phyloP scores from a whole-genome alignment of 352 stramenopile genomes.

The Plasmopara muralis region DNA sequence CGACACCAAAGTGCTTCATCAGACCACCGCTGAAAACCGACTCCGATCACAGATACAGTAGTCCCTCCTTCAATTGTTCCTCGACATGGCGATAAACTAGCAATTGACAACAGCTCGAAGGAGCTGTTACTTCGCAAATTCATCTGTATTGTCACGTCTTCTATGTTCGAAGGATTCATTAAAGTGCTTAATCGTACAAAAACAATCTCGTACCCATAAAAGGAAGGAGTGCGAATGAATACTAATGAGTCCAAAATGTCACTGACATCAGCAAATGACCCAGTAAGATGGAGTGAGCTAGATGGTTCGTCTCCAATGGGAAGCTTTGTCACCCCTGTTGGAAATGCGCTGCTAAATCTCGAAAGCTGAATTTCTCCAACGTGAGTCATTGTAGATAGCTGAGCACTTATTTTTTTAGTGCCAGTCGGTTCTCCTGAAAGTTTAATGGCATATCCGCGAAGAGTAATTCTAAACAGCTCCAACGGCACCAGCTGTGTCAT shows the following conservation, averaged over 20 bases:
- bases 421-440: slow-evolving; percentile 16
- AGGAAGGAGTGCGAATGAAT: slow-evolving; percentile 39
- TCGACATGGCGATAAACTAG: slow-evolving; percentile 22
- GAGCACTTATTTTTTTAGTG: slow-evolving; percentile 27
- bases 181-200: slow-evolving; percentile 46
- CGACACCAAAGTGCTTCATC: slow-evolving; percentile 35
- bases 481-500: slow-evolving; percentile 28
- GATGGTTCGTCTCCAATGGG: slow-evolving; percentile 24
- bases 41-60: slow-evolving; percentile 31
- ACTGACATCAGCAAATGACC: slow-evolving; percentile 26
- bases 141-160: slow-evolving; percentile 43
- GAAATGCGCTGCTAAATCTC: slow-evolving; percentile 14
- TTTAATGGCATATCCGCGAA: slow-evolving; percentile 42
- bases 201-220: slow-evolving; percentile 57
- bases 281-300: slow-evolving; percentile 30
- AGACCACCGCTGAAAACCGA: slow-evolving; percentile 28
- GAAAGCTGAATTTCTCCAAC: slow-evolving; percentile 42
- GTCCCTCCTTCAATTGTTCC: slow-evolving; percentile 39
- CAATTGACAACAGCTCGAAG: slow-evolving; percentile 18
- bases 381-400: slow-evolving; percentile 42
- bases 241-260: slow-evolving; percentile 35
- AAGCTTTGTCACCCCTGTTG: slow-evolving; percentile 17
- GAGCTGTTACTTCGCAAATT: slow-evolving; percentile 28
- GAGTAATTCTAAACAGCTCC: slow-evolving; percentile 26
- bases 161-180: slow-evolving; percentile 31